Evolutionary conservation across 2,329 filamentous ascomycete genomes (phyloP).

Genomic region (Neonectria punicea): DNA sequence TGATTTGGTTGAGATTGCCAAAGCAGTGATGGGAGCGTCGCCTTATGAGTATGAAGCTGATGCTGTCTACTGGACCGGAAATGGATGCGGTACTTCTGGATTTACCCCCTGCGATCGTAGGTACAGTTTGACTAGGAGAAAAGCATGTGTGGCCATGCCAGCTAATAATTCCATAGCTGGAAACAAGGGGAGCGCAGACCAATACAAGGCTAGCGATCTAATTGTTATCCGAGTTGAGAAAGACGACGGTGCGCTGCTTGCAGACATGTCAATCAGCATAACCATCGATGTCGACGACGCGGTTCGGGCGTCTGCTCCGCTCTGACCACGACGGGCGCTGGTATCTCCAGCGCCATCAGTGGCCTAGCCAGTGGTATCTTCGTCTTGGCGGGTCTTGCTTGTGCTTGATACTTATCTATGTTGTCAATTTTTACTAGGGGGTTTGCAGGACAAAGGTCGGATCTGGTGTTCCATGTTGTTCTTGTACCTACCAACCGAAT

Average conservation of each 20-base stretch:
- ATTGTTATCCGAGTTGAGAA: constrained; percentile 19
- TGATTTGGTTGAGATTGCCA: constrained; percentile 16
- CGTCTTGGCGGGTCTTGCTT: too few species aligned
- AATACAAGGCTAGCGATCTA: constrained; percentile 5
- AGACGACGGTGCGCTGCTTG: constrained; percentile 7
- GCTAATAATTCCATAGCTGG: not conserved
- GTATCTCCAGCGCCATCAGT: not conserved
- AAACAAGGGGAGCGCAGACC: not conserved
- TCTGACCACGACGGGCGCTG: not conserved
- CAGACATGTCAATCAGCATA: constrained; percentile 18
- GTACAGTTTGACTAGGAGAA: not conserved
- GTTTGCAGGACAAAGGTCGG: too few species aligned
- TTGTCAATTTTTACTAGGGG: too few species aligned
- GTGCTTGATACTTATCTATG: too few species aligned
- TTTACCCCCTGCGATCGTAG: not conserved
- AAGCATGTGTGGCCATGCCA: not conserved
- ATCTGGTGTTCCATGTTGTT: too few species aligned
- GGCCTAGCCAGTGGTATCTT: not conserved
- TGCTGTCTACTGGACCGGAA: not conserved
- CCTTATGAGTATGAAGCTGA: not conserved
- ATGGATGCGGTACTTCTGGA: not conserved
- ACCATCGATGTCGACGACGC: constrained; percentile 9
- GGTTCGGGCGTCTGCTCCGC: constrained; percentile 2
- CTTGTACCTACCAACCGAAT: too few species aligned
- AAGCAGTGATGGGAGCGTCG: constrained; percentile 14